These are phyloP conservation scores for Citrus australasica DNA, from an alignment of 345 rosid species.

Conservation along the genomic window DNA sequence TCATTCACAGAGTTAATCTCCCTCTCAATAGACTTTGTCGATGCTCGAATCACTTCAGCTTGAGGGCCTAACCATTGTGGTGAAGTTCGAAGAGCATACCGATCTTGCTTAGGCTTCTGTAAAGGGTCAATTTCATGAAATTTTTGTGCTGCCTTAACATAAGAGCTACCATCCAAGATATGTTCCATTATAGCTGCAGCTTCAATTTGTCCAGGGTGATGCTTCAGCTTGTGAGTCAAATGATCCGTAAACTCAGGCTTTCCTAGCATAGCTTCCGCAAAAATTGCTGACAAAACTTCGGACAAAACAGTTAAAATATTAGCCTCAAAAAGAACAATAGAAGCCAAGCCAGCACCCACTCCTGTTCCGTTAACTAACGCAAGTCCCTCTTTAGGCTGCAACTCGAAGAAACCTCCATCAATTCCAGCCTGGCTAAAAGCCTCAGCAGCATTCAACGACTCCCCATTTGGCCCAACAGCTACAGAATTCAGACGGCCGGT, in stretches of 20 bases:
- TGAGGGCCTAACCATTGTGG: constrained; percentile 70
- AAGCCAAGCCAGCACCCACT: constrained; percentile 44
- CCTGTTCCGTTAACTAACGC: constrained; percentile 47
- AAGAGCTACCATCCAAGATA: constrained; percentile 55
- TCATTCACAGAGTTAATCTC: constrained; percentile 67
- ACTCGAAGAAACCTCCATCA: constrained; percentile 29
- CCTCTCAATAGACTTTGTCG: constrained; percentile 56
- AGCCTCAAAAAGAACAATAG: constrained; percentile 52
- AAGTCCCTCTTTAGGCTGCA: constrained; percentile 48
- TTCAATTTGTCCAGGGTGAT: constrained; percentile 68
- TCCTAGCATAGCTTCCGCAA: constrained; percentile 60
- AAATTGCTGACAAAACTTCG: constrained; percentile 50
- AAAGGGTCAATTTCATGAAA: constrained; percentile 51
- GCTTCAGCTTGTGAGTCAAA: constrained; percentile 61
- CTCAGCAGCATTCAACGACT: constrained; percentile 20
- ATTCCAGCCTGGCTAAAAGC: constrained; percentile 33
- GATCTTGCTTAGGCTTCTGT: constrained; percentile 57
- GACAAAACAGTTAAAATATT: constrained; percentile 44
- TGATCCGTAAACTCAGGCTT: constrained; percentile 62
- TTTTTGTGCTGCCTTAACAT: constrained; percentile 40
- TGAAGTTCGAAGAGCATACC: constrained; percentile 51
- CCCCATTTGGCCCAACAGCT: constrained; percentile 25
- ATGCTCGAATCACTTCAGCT: constrained; percentile 50
- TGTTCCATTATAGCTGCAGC: constrained; percentile 70
- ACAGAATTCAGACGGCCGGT: constrained; percentile 27